Evolutionary conservation across 441 rosid species (phyloP).

Genomic region (Aleurites moluccanus): DNA sequence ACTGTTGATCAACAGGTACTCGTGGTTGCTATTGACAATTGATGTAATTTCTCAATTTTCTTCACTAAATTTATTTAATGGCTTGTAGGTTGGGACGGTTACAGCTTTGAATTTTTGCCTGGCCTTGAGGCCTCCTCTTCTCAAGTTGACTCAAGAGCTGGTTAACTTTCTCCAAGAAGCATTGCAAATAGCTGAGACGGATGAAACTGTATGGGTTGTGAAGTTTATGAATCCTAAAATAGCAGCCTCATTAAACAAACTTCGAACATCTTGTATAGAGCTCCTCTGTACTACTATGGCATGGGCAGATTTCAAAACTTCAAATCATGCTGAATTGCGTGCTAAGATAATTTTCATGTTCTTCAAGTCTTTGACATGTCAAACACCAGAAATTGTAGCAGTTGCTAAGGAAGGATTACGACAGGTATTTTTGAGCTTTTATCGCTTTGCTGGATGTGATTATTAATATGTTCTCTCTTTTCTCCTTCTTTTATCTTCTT

Average conservation of each 20-base stretch:
- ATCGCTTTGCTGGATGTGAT: neutral
- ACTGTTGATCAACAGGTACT: slow-evolving; percentile 98
- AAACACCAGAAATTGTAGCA: slow-evolving; percentile 92
- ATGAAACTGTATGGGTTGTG: slow-evolving; percentile 89
- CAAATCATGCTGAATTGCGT: slow-evolving; percentile 81
- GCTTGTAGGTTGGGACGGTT: slow-evolving; percentile 87
- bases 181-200: slow-evolving; percentile 97
- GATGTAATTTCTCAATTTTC: slow-evolving; percentile 22
- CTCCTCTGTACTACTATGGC: slow-evolving; percentile 97
- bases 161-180: slow-evolving; percentile 97
- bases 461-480: neutral
- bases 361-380: slow-evolving; percentile 94
- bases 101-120: slow-evolving; percentile 95
- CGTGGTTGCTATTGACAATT: slow-evolving; percentile 26
- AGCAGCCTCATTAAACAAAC: slow-evolving; percentile 77
- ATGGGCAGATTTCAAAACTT: slow-evolving; percentile 94
- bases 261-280: slow-evolving; percentile 96
- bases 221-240: slow-evolving; percentile 89
- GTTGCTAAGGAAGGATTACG: slow-evolving; percentile 99
- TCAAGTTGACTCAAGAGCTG: slow-evolving; percentile 93
- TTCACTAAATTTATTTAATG: slow-evolving; percentile 35
- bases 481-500: neutral
- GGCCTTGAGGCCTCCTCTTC: slow-evolving; percentile 98
- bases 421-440: slow-evolving; percentile 62
- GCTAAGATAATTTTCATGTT: slow-evolving; percentile 98